These are phyloP conservation scores for Euphorbia lathyris DNA, from an alignment of 345 rosid genomes.

Conservation along the genomic window DNA sequence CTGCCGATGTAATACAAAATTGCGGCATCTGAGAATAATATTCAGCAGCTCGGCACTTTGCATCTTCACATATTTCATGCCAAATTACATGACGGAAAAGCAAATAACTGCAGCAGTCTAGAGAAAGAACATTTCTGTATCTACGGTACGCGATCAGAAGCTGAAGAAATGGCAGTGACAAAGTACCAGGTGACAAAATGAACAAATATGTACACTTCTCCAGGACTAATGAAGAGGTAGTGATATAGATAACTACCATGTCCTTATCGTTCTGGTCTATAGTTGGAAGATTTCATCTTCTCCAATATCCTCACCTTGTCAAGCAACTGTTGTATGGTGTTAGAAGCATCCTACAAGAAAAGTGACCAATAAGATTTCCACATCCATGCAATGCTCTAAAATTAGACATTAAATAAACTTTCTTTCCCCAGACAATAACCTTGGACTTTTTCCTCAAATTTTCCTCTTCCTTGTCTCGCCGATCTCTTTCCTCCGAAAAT, in stretches of 20 bases:
- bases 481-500: constrained; percentile 73
- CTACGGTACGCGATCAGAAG: neutral
- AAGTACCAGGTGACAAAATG: neutral
- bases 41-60: neutral
- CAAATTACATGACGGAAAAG: neutral
- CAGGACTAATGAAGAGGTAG: neutral
- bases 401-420: neutral
- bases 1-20: neutral
- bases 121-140: neutral
- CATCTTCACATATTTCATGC: neutral
- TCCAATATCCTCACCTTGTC: constrained; percentile 63
- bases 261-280: constrained; percentile 15
- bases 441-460: constrained; percentile 59
- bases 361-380: neutral
- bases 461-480: constrained; percentile 67
- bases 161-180: neutral
- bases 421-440: constrained; percentile 32
- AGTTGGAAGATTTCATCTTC: constrained; percentile 36
- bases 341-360: constrained; percentile 61
- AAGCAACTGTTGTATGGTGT: constrained; percentile 55
- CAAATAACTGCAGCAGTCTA: constrained; percentile 6
- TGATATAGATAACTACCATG: too few species aligned
- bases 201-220: neutral
- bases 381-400: neutral
- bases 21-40: neutral